A percentile compares a stretch with the other conserved stretches of the same genome.
Evolutionary conservation across 345 rosid species (phyloP).

Genomic region (Lumnitzera racemosa): DNA sequence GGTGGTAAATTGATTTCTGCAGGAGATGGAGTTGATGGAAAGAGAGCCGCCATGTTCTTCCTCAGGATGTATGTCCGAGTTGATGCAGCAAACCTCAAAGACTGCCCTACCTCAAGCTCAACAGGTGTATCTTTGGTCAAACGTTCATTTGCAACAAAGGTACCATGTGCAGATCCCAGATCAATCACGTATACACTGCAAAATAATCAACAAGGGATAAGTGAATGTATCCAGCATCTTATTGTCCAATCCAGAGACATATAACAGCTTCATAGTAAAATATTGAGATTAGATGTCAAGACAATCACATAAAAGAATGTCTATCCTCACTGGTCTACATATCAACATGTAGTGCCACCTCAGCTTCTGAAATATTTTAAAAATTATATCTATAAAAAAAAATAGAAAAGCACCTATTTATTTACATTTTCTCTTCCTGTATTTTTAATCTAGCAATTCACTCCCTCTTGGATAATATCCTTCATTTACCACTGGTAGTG

Average conservation of each 20-base stretch:
- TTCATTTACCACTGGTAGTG: too few species aligned
- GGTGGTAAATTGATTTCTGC: constrained; percentile 67
- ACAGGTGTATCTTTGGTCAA: constrained; percentile 59
- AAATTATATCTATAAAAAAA: too few species aligned
- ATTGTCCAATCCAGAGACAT: not conserved
- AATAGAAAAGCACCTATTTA: too few species aligned
- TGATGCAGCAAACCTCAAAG: constrained; percentile 88
- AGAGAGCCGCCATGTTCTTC: constrained; percentile 81
- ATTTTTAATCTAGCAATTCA: too few species aligned
- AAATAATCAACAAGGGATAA: not conserved
- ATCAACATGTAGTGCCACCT: too few species aligned
- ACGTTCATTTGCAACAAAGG: constrained; percentile 89
- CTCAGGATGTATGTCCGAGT: constrained; percentile 74
- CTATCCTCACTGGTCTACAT: too few species aligned
- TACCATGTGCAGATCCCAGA: constrained; percentile 78
- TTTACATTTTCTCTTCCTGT: too few species aligned
- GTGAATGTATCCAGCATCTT: not conserved
- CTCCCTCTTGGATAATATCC: too few species aligned
- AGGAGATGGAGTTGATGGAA: constrained; percentile 47
- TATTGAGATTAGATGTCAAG: too few species aligned
- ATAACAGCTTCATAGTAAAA: not conserved
- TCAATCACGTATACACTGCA: constrained; percentile 70
- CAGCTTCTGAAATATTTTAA: too few species aligned
- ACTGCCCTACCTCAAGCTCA: constrained; percentile 72
- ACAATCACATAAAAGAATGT: too few species aligned